These are phyloP conservation scores for Cinchona pubescens DNA, from an alignment of 257 asterid genomes.

Conservation along the genomic window DNA sequence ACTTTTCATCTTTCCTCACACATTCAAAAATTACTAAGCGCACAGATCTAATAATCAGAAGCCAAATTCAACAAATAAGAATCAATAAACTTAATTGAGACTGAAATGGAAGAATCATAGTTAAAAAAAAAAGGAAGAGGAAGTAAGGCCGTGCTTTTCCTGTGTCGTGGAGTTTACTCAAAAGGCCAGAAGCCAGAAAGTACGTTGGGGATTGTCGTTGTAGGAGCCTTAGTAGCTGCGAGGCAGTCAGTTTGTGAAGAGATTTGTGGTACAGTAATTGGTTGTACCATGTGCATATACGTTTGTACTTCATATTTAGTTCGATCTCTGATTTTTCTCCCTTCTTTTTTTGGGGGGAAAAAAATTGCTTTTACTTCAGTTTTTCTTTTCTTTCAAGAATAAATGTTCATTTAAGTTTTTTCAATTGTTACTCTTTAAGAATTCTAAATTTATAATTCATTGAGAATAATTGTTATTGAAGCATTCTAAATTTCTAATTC, in stretches of 20 bases:
- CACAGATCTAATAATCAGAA: conserved; percentile 9
- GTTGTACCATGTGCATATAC: not conserved
- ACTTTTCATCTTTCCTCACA: not conserved
- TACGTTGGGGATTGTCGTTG: no score
- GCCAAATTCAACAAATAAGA: not conserved
- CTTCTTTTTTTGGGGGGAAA: not conserved
- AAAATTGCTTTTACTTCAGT: not conserved
- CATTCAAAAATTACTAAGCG: not conserved
- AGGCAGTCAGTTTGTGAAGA: not conserved
- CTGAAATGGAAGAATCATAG: not conserved
- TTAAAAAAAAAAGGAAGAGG: not conserved
- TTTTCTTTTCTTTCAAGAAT: not conserved
- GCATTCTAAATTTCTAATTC: no score
- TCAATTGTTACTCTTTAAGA: no score
- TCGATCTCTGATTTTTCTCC: not conserved
- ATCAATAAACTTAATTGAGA: not conserved
- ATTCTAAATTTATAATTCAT: no score
- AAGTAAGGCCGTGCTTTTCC: conserved; percentile 31
- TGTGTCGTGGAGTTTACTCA: conserved; percentile 10
- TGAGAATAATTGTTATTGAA: no score
- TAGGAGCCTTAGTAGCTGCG: no score
- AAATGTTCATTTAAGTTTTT: no score
- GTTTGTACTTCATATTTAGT: not conserved
- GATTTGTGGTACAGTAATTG: not conserved
- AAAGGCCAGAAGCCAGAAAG: no score